phyloP scores from a whole-genome alignment of 1,139 yeast species.

The Schwanniomyces etchellsii region DNA sequence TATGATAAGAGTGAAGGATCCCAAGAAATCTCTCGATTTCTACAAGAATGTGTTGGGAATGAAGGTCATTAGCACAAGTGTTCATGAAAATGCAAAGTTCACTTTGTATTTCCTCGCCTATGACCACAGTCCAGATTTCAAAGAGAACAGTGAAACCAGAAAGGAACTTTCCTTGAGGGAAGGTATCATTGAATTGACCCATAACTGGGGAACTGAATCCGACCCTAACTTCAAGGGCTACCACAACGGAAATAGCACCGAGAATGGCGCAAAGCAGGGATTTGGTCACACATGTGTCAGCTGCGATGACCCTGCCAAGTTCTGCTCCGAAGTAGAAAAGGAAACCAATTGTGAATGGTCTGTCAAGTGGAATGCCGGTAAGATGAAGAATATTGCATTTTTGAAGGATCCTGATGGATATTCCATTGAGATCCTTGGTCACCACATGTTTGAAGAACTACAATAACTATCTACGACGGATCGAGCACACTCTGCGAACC shows the following conservation, averaged over 20 bases:
- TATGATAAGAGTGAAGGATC: constrained; percentile 90
- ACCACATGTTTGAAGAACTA: constrained; percentile 1
- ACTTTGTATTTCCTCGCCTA: constrained; percentile 82
- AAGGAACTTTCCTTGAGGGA: constrained; percentile 41
- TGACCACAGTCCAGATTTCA: constrained; percentile 34
- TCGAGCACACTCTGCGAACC: too few relatives aligned
- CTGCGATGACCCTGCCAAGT: constrained; percentile 56
- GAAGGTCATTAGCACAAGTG: constrained; percentile 55
- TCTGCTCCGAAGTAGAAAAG: constrained; percentile 47
- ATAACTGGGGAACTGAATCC: constrained; percentile 90
- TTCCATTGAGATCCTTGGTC: constrained; percentile 60
- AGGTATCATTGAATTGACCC: constrained; percentile 81
- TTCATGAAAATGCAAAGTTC: constrained; percentile 67
- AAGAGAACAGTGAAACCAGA: constrained; percentile 27
- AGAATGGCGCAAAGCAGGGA: constrained; percentile 62
- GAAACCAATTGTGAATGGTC: constrained; percentile 33
- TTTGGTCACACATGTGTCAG: constrained; percentile 82
- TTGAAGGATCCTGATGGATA: constrained; percentile 92
- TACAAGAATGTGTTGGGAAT: constrained; percentile 77
- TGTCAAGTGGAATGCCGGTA: constrained; percentile 55
- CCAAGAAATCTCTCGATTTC: constrained; percentile 65
- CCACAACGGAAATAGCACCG: constrained; percentile 71
- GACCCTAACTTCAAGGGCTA: constrained; percentile 67
- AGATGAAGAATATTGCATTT: constrained; percentile 57
- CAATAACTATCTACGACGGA: constrained; percentile 3